Evolutionary conservation across 2,329 filamentous ascomycete genomes (phyloP).

Genomic region (Escovopsis weberi): DNA sequence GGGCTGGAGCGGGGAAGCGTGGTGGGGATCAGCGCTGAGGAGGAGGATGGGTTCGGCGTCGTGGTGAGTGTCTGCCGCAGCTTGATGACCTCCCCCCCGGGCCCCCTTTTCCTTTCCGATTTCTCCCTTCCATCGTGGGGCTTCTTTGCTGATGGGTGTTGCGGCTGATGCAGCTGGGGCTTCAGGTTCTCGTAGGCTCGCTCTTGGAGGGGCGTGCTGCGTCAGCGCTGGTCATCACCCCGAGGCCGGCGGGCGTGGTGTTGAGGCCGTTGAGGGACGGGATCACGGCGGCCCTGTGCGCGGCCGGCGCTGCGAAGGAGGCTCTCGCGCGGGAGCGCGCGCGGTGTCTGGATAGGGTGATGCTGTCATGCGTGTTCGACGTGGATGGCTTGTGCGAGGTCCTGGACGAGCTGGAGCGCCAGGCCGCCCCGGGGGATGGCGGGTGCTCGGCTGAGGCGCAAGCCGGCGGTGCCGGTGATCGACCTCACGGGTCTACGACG

Average conservation of each 20-base stretch:
- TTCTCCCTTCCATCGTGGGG: neutral
- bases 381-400: slow-evolving; percentile 44
- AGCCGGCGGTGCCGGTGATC: neutral
- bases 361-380: slow-evolving; percentile 43
- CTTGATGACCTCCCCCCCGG: neutral
- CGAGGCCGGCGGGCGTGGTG: slow-evolving; percentile 26
- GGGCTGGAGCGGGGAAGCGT: slow-evolving; percentile 37
- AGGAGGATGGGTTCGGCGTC: slow-evolving; percentile 31
- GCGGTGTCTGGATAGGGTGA: slow-evolving; percentile 29
- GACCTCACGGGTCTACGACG: too few relatives aligned
- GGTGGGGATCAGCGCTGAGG: slow-evolving; percentile 39
- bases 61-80: slow-evolving; percentile 20
- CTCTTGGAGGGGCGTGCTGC: slow-evolving; percentile 15
- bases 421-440: slow-evolving; percentile 8
- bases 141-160: neutral
- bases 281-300: neutral
- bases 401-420: slow-evolving; percentile 32
- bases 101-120: neutral
- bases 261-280: slow-evolving; percentile 27
- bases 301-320: slow-evolving; percentile 20
- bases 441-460: neutral
- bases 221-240: slow-evolving; percentile 33
- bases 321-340: slow-evolving; percentile 15
- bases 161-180: slow-evolving; percentile 22
- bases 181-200: slow-evolving; percentile 31